Base-by-base conservation (phyloP, 768 basidiomycete species). In the Lyophyllum atratum region DNA sequence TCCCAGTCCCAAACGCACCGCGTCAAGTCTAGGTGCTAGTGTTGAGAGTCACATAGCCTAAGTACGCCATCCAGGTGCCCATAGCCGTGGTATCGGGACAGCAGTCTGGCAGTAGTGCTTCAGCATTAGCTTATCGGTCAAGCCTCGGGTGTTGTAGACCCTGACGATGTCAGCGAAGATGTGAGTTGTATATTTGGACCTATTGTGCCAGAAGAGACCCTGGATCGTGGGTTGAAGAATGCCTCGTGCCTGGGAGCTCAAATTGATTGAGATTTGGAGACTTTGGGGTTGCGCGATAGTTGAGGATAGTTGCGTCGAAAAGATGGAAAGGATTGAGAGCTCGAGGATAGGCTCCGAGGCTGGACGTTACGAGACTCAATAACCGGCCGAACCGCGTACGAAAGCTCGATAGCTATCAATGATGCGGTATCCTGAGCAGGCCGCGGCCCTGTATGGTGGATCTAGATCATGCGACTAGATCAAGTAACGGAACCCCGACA, bases 151-250 rank as follows among this genome's bases (percentile, higher is more conserved):
- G 4, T n/a, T 52, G 53, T 25, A 46, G 53, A 54, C 29, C 49
- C 49, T 51, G 34, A 51, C 24, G 49, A 21, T 44, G 39, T 40
- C 50, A 52, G 25, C 50, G 40, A 25, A 52, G 40, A n/a, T 52
- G 40, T 44, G 26, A 31, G 28, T 21, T 33, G 42, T 28, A 43
- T 42, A 44, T 53, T 42, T 45, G 52, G 42, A 19, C 25, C 49
- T 51, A 15, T 37, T 37, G 12, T 37, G 12, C 11, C 6, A 37
- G 34, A 37, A 7, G 34, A 37, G 12, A 37, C 34, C 15, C 17
- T 34, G 15, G 39, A 40, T 40, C 15, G 49, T 39, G 49, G 49
- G 34, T n/a, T 37, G 25, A 50, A 40, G 25, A 52, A 26, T 33
- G 39, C 39, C 47, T 48, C 47, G 29, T 49, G 48, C 29, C 6